Evolutionary conservation across 2,329 filamentous ascomycete genomes (phyloP).

Genomic region (Neonectria hederae): DNA sequence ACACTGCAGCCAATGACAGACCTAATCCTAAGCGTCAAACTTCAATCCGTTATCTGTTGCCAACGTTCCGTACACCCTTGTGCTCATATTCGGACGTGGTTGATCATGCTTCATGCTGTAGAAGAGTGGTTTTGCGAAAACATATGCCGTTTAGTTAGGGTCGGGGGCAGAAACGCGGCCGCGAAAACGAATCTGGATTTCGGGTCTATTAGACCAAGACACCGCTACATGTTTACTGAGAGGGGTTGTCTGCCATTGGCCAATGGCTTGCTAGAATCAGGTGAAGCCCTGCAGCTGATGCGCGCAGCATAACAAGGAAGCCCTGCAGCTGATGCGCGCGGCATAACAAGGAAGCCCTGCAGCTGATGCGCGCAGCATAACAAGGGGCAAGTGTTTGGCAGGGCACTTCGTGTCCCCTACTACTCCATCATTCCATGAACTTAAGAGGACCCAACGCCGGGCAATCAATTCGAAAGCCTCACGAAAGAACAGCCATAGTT

Average conservation of each 20-base stretch:
- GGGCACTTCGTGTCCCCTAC: not conserved
- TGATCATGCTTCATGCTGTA: not conserved
- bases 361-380: not conserved
- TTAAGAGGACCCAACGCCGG: not conserved
- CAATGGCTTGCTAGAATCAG: not conserved
- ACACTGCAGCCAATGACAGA: too few species aligned
- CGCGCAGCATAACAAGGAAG: too few species aligned
- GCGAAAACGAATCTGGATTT: not conserved
- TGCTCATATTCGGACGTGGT: too few species aligned
- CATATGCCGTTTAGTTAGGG: not conserved
- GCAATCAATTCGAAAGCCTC: not conserved
- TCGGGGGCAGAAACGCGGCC: not conserved
- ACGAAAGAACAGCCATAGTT: not conserved
- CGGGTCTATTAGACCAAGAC: not conserved
- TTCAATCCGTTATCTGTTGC: not conserved
- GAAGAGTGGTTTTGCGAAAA: not conserved
- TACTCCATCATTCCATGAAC: not conserved
- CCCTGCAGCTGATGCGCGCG: too few species aligned
- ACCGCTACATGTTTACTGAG: not conserved
- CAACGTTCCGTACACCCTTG: not conserved
- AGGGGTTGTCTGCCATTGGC: not conserved
- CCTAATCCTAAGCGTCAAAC: not conserved
- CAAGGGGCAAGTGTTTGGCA: not conserved
- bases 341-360: too few species aligned
- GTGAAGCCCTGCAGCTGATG: not conserved